Evolutionary conservation across 1,284 basidiomycete species (phyloP).

Genomic region (Boletus mariae): DNA sequence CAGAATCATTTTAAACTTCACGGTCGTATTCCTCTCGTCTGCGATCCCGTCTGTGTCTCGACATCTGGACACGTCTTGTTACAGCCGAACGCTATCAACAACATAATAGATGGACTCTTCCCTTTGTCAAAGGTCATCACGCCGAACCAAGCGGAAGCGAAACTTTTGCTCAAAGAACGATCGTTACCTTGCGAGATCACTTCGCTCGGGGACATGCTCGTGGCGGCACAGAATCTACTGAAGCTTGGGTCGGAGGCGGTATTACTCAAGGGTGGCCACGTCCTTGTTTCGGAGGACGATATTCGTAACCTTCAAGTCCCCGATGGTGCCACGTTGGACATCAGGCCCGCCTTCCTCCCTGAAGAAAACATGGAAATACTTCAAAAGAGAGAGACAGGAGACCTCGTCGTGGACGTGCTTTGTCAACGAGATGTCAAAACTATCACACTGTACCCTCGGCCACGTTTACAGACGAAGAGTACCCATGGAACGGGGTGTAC

Average conservation of each 20-base stretch:
- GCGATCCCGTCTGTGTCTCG: slow-evolving; percentile 92
- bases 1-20: slow-evolving; percentile 34
- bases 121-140: slow-evolving; percentile 78
- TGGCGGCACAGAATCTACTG: slow-evolving; percentile 54
- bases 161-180: slow-evolving; percentile 55
- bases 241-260: slow-evolving; percentile 55
- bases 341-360: slow-evolving; percentile 39
- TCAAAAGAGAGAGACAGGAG: slow-evolving; percentile 22
- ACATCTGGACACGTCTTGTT: slow-evolving; percentile 87
- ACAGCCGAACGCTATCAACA: slow-evolving; percentile 60
- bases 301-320: slow-evolving; percentile 4
- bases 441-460: slow-evolving; percentile 60
- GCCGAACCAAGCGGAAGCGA: slow-evolving; percentile 84
- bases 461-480: slow-evolving; percentile 62
- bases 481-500: slow-evolving; percentile 97
- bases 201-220: slow-evolving; percentile 61
- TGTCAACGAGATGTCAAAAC: slow-evolving; percentile 36
- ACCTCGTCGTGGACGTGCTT: slow-evolving; percentile 78
- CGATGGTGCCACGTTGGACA: not conserved
- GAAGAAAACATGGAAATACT: slow-evolving; percentile 64
- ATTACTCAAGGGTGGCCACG: slow-evolving; percentile 88
- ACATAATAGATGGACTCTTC: slow-evolving; percentile 62
- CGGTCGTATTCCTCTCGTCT: slow-evolving; percentile 50
- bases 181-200: slow-evolving; percentile 37
- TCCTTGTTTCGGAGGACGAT: slow-evolving; percentile 36